Conservation (phyloP, 129 eudicot species). For the Ambrosia artemisiifolia region DNA sequence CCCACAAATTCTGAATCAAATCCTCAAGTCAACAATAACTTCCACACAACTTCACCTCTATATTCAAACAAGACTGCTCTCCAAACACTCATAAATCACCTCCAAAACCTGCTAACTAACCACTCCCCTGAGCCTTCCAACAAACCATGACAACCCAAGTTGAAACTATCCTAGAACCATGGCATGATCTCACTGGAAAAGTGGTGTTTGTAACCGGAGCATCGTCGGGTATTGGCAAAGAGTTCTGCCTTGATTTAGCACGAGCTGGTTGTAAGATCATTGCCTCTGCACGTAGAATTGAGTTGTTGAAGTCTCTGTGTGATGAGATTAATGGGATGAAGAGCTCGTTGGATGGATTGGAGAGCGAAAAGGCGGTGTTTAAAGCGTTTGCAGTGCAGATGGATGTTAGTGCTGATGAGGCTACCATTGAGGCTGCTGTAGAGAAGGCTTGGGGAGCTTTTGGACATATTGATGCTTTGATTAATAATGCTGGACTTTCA, state of each 20-base stretch:
- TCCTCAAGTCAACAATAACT: too few species aligned
- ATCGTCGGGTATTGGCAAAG: slow-evolving; percentile 43
- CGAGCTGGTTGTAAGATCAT: slow-evolving; percentile 42
- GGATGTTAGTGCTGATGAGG: slow-evolving; percentile 40
- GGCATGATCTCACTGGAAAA: slow-evolving; percentile 39
- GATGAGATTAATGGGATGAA: slow-evolving; percentile 24
- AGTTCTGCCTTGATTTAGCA: slow-evolving; percentile 40
- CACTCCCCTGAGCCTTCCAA: background rate
- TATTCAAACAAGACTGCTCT: slow-evolving; percentile 3
- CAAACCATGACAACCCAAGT: slow-evolving; percentile 21
- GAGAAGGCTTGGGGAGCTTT: slow-evolving; percentile 48
- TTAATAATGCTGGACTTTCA: slow-evolving; percentile 41
- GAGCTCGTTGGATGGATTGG: background rate
- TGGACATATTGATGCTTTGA: slow-evolving; percentile 47
- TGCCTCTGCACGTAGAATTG: slow-evolving; percentile 37
- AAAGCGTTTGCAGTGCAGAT: slow-evolving; percentile 40
- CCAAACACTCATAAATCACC: background rate
- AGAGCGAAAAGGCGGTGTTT: background rate
- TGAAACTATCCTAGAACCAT: slow-evolving; percentile 31
- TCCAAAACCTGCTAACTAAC: background rate
- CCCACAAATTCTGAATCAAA: background rate
- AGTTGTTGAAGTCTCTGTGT: slow-evolving; percentile 25
- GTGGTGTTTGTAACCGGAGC: slow-evolving; percentile 50
- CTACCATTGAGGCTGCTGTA: slow-evolving; percentile 40
- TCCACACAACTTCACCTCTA: background rate